Evolutionary conservation across 2,329 filamentous ascomycete genomes (phyloP).

Genomic region (Phoma herbarum): DNA sequence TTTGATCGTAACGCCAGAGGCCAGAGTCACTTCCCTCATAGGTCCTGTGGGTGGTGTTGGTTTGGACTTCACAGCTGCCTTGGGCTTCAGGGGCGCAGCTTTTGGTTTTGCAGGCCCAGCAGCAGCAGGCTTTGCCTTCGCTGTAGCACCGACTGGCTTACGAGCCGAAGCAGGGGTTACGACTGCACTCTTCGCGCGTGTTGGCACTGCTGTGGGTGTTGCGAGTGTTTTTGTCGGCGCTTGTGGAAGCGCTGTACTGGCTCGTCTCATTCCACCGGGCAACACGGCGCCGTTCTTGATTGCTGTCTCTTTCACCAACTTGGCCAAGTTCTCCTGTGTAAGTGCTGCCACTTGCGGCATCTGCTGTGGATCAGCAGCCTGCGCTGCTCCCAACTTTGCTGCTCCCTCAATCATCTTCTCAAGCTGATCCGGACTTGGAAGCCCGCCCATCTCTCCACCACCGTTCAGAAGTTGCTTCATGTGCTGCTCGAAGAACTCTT

Average conservation of each 20-base stretch:
- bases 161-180: conserved; percentile 30
- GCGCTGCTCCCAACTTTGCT: conserved; percentile 43
- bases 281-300: conserved; percentile 48
- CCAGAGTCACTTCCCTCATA: conserved; percentile 43
- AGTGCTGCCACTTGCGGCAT: conserved; percentile 42
- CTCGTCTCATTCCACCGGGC: conserved; percentile 42
- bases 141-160: conserved; percentile 19
- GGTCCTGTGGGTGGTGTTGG: conserved; percentile 29
- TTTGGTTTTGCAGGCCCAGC: conserved; percentile 23
- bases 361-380: conserved; percentile 40
- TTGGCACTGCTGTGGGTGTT: conserved; percentile 26
- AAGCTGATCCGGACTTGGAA: conserved; percentile 47
- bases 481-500: conserved; percentile 48
- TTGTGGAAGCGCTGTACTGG: conserved; percentile 40
- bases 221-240: conserved; percentile 35
- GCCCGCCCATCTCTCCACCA: conserved; percentile 45
- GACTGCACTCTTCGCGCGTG: conserved; percentile 40
- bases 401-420: conserved; percentile 51
- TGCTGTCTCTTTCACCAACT: conserved; percentile 50
- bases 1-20: conserved; percentile 47
- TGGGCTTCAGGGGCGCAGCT: conserved; percentile 6
- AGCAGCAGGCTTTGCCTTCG: conserved; percentile 21
- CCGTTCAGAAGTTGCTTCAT: conserved; percentile 44
- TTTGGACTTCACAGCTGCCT: conserved; percentile 17
- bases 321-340: conserved; percentile 50